Conservation (phyloP, 306 rosid species). For the Clitoria ternatea region DNA sequence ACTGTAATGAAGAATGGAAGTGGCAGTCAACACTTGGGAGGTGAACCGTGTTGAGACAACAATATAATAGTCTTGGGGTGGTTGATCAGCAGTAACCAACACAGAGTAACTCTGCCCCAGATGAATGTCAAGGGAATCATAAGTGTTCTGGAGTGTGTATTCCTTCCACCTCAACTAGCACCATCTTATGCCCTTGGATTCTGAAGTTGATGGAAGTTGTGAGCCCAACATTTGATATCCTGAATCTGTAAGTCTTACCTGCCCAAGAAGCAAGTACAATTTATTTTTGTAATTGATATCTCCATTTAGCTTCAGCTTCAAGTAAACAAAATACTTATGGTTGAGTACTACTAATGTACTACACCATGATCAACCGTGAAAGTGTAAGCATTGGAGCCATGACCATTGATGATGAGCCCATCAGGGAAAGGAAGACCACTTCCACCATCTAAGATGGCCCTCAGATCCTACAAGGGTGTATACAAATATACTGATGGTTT, state of each 20-base stretch:
- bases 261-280: constrained; percentile 23
- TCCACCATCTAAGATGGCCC: constrained; percentile 72
- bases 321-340: not conserved
- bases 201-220: constrained; percentile 76
- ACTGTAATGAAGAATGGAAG: constrained; percentile 70
- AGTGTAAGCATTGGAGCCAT: constrained; percentile 58
- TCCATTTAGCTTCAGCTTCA: not conserved
- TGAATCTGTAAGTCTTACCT: constrained; percentile 82
- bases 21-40: constrained; percentile 52
- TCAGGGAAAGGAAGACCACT: constrained; percentile 82
- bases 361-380: constrained; percentile 76
- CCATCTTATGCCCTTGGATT: constrained; percentile 82
- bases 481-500: not conserved
- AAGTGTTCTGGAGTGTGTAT: constrained; percentile 70
- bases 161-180: constrained; percentile 89
- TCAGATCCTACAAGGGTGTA: constrained; percentile 52
- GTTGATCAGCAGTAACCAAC: constrained; percentile 76
- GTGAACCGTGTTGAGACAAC: constrained; percentile 73
- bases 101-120: constrained; percentile 87
- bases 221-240: constrained; percentile 86
- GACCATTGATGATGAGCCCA: constrained; percentile 85
- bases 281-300: not conserved
- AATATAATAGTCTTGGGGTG: constrained; percentile 62
- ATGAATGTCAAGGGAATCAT: constrained; percentile 80
- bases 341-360: not conserved